Base-by-base conservation (phyloP, 2,329 filamentous ascomycete species). In the Monosporascus sp. region DNA sequence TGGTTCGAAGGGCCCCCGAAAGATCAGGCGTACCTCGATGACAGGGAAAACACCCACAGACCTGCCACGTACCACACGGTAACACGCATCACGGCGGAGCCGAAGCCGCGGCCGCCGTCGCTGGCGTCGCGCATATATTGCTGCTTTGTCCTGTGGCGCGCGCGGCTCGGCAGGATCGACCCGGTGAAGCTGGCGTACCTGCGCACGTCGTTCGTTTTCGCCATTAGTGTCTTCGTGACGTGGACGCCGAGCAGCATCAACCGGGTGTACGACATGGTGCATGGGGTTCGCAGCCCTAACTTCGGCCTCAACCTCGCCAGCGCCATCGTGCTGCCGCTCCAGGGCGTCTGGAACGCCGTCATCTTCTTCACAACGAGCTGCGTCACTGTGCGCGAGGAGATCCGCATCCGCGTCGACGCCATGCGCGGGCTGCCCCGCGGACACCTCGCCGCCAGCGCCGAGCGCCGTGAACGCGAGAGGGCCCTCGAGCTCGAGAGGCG, bases 341-440 rank as follows among this genome's bases (percentile, higher is more conserved):
- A 93, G 67, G 89, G 89, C 1, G 80, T 90, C 35, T 92, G 89
- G 88, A 93, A 93, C 64, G 81, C 84, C 31, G 72, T 89, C 50
- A 89, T 94, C 52, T 93, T 91, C 70, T 81, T 88, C 55, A 79
- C 80, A 5, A 88, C 87, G 1, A 89, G 77, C 58, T 78, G 74
- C 72, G 48, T 22, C 0, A 58, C 70, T 43, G 70, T 76, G 51
- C 74, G 69, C 47, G 70, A 68, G 55, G 66, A 67, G 57, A 25
- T 61, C 2, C 56, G 59, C 8, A 54, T 55, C 31, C 48, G 41
- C 24, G 6, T 51, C 5, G 61, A 65, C 47, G 37, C 49, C 3
- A 49, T 60, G 14, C 54, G 49, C 14, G 66, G 66, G 24, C 50
- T 68, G 14, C 66, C 66, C 6, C 58, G 55, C 8, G 66, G 66